A percentile compares a stretch with the other conserved stretches of the same genome.
Conservation (phyloP, 345 rosid genomes). For the Citrus hindsii region DNA sequence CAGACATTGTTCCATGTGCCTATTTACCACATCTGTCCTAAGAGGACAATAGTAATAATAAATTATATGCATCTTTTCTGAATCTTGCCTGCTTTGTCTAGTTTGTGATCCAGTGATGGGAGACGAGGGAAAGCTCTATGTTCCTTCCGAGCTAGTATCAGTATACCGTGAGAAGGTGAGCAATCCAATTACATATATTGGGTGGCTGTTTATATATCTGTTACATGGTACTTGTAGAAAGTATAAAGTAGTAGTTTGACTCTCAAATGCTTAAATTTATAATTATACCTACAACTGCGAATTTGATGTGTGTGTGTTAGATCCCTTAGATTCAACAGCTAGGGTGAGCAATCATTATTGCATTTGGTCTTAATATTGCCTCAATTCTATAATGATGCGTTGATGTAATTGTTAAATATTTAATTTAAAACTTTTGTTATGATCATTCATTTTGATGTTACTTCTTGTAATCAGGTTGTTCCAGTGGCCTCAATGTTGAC, state of each 20-base stretch:
- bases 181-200: background rate
- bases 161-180: constrained; percentile 92
- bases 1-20: background rate
- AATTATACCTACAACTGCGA: background rate
- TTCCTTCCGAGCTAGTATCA: constrained; percentile 72
- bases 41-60: background rate
- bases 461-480: constrained; percentile 62
- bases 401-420: background rate
- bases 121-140: constrained; percentile 98
- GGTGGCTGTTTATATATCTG: background rate
- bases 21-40: background rate
- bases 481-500: constrained; percentile 99
- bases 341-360: background rate
- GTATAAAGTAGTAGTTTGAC: background rate
- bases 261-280: background rate
- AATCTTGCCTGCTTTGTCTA: constrained; percentile 26
- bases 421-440: background rate
- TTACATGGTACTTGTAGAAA: background rate
- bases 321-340: background rate
- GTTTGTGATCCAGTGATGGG: constrained; percentile 99
- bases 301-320: constrained; percentile 1
- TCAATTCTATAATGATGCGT: background rate
- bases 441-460: constrained; percentile 4
- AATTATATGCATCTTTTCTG: constrained; percentile 11
- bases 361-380: background rate